A percentile compares a stretch with the other conserved stretches of the same genome.
Evolutionary conservation across 805 yeast genomes (phyloP).

Genomic region (Schizosaccharomyces octosporus): DNA sequence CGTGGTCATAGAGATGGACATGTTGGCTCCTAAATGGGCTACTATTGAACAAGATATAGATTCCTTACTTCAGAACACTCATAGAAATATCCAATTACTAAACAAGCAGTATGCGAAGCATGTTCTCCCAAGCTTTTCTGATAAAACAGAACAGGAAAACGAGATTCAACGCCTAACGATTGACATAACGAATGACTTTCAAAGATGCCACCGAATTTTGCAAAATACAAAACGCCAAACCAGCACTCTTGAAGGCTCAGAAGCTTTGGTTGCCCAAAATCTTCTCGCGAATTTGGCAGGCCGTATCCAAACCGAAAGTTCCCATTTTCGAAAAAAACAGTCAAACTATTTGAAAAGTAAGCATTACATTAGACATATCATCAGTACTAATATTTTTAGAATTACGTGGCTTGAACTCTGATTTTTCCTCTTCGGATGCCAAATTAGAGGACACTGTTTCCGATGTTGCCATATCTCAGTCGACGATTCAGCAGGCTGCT

Average conservation of each 20-base stretch:
- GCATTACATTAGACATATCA: background rate
- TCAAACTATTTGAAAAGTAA: constrained; percentile 38
- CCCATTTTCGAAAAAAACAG: constrained; percentile 64
- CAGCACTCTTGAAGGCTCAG: constrained; percentile 18
- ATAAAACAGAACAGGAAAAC: constrained; percentile 48
- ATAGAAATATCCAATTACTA: constrained; percentile 28
- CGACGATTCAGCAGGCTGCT: constrained; percentile 12
- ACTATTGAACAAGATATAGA: constrained; percentile 55
- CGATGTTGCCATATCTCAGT: constrained; percentile 9
- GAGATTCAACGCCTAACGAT: constrained; percentile 59
- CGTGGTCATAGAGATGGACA: constrained; percentile 30
- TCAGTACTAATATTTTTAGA: background rate
- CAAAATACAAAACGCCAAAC: constrained; percentile 45
- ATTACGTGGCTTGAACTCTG: background rate
- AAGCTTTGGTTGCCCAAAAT: constrained; percentile 46
- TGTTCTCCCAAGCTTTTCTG: constrained; percentile 68
- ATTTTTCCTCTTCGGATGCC: constrained; percentile 3
- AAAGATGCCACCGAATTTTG: constrained; percentile 51
- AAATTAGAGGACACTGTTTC: constrained; percentile 5
- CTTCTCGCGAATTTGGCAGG: constrained; percentile 66
- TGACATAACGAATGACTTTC: constrained; percentile 27
- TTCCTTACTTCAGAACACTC: constrained; percentile 22
- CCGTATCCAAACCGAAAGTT: constrained; percentile 54
- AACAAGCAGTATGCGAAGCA: constrained; percentile 55
- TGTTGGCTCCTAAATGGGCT: constrained; percentile 54